Percentiles rank a stretch among this genome's conserved stretches.
Evolutionary conservation across 352 stramenopile genomes (phyloP).

Genomic region (Blastocystis sp.): DNA sequence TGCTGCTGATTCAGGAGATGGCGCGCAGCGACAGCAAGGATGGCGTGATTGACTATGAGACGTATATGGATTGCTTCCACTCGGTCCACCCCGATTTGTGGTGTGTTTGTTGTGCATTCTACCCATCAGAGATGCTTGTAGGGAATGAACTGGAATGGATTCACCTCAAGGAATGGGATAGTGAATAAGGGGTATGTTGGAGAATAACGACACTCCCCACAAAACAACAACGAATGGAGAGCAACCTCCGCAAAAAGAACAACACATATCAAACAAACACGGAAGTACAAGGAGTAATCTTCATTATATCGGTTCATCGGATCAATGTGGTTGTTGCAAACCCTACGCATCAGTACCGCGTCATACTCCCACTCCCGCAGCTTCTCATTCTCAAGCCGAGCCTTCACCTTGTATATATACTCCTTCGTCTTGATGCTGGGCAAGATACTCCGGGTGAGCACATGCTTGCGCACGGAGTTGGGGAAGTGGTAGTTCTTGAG

Average conservation of each 20-base stretch:
- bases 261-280: neutral
- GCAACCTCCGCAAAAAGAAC: too few species aligned
- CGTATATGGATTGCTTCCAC: conserved; percentile 66
- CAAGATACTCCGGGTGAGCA: conserved; percentile 39
- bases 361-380: conserved; percentile 6
- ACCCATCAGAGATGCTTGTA: neutral
- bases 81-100: conserved; percentile 59
- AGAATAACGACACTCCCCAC: too few species aligned
- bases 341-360: neutral
- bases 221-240: too few species aligned
- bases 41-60: conserved; percentile 53
- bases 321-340: conserved; percentile 49
- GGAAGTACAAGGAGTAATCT: neutral
- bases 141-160: neutral
- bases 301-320: conserved; percentile 66
- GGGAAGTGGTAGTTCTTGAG: conserved; percentile 65
- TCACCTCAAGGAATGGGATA: neutral
- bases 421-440: conserved; percentile 58
- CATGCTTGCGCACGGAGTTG: conserved; percentile 64
- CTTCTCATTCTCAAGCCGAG: conserved; percentile 28
- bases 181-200: neutral
- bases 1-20: conserved; percentile 69
- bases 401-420: conserved; percentile 55
- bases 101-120: neutral
- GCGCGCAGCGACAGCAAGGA: conserved; percentile 66